Evolutionary conservation across 805 yeast species (phyloP).

Genomic region (Kuraishia molischiana): DNA sequence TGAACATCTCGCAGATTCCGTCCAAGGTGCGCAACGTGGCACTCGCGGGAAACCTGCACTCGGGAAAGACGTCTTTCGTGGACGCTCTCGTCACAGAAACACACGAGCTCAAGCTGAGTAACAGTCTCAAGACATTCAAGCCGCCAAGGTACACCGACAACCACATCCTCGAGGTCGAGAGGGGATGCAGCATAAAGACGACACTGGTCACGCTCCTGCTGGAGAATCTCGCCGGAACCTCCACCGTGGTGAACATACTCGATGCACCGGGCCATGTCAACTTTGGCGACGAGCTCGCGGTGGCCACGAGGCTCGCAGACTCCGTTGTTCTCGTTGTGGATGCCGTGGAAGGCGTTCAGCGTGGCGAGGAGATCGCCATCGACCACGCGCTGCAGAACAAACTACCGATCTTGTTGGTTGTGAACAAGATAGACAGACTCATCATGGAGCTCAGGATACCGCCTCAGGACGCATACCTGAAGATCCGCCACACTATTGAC

Average conservation of each 20-base stretch:
- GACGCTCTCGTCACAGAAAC: constrained; percentile 63
- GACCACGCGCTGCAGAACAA: constrained; percentile 40
- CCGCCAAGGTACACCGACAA: constrained; percentile 64
- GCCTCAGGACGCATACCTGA: constrained; percentile 61
- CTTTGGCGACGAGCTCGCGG: constrained; percentile 66
- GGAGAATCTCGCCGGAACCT: constrained; percentile 36
- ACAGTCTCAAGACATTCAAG: constrained; percentile 26
- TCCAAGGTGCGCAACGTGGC: constrained; percentile 67
- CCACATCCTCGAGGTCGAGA: constrained; percentile 53
- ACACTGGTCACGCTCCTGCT: constrained; percentile 54
- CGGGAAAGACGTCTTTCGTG: constrained; percentile 78
- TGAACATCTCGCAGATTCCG: constrained; percentile 36
- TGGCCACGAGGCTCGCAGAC: constrained; percentile 51
- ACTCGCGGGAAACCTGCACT: constrained; percentile 68
- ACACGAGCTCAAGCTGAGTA: constrained; percentile 33
- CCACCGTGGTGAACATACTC: constrained; percentile 50
- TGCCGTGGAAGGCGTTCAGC: constrained; percentile 70
- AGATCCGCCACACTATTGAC: constrained; percentile 50
- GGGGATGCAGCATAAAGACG: constrained; percentile 62
- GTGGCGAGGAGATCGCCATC: constrained; percentile 42
- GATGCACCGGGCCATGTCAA: constrained; percentile 93
- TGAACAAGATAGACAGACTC: constrained; percentile 84
- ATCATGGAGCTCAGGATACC: constrained; percentile 72
- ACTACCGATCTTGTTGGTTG: constrained; percentile 44
- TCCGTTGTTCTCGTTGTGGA: constrained; percentile 69